Base-by-base conservation (phyloP, 495 filamentous ascomycete genomes). In the Podospora anserina region DNA sequence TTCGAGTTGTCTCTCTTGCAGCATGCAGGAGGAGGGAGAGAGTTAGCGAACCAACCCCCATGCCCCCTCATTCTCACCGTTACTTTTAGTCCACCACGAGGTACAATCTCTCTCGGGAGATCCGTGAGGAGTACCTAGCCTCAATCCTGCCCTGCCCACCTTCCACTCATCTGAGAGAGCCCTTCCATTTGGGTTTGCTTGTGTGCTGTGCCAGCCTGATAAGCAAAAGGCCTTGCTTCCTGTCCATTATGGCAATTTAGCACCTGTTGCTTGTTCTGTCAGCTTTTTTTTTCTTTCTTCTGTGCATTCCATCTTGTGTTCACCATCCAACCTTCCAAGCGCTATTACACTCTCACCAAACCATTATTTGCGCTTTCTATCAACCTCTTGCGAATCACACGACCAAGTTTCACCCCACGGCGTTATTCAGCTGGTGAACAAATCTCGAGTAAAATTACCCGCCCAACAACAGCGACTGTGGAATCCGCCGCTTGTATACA, bases 11-110 rank as follows among this genome's bases (percentile, higher is more conserved):
- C 30, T 32, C 30, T 32, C 30, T 27, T 61, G 59, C 20, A 58
- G 55, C 55, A 58, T 58, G 55, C 55, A 58, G 55, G 55, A 58
- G 55, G 55, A 58, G 23, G 23, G 55, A 26, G 55, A 58, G 55
- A 32, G 30, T 58, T 5, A 49, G 39, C 39, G 39, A 49, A 49
- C 39, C 39, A 49, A 49, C 39, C 39, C 39, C 39, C 39, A 49
- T 49, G 39, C 39, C 39, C 39, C 39, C 39, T 49, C 39, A 49
- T 11, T 49, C 11, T 49, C 39, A 16, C 39, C 13, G 13, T 49
- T 49, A 49, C 39, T 11, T 49, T 11, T 49, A 49, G 11, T 49
- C 39, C 13, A 49, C 39, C 39, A 49, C 39, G 39, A 49, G 39
- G 39, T 49, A 49, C 39, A 49, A 16, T 9, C 39, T 16, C 39